phyloP scores from a whole-genome alignment of 306 rosid genomes.

The Prosopis cineraria region DNA sequence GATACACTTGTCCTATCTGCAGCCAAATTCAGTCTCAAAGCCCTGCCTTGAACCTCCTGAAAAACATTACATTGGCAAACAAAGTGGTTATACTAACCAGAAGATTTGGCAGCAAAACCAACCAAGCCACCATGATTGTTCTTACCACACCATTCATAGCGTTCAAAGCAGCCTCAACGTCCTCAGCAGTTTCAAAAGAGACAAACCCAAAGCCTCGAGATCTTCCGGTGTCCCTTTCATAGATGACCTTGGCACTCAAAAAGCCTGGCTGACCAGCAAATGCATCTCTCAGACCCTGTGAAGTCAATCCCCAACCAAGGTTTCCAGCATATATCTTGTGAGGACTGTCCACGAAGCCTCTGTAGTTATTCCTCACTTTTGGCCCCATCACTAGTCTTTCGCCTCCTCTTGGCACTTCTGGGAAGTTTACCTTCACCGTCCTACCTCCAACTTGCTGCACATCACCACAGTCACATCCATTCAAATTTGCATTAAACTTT shows the following conservation, averaged over 20 bases:
- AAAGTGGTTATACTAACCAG: not conserved
- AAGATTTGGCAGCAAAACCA: conserved; percentile 7
- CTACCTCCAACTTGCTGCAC: conserved; percentile 88
- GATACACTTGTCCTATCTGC: conserved; percentile 44
- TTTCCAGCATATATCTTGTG: conserved; percentile 90
- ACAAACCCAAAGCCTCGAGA: conserved; percentile 90
- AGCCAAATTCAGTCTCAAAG: conserved; percentile 71
- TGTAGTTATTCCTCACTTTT: conserved; percentile 49
- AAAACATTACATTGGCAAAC: conserved; percentile 17
- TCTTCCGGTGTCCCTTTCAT: conserved; percentile 76
- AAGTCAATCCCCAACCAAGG: conserved; percentile 82
- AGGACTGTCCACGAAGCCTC: conserved; percentile 79
- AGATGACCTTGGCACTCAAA: conserved; percentile 81
- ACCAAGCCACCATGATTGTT: conserved; percentile 18
- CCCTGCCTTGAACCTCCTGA: conserved; percentile 85
- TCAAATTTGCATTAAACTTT: conserved; percentile 22
- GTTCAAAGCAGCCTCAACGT: conserved; percentile 58
- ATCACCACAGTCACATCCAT: conserved; percentile 33
- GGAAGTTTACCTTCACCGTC: conserved; percentile 78
- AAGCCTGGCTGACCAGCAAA: conserved; percentile 78
- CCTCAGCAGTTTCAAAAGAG: conserved; percentile 70
- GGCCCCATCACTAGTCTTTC: conserved; percentile 82
- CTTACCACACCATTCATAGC: conserved; percentile 91
- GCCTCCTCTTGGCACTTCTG: conserved; percentile 94
- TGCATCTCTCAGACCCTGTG: conserved; percentile 76